Base-by-base conservation (phyloP, 805 yeast species). In the Teunomyces aglyptinius region DNA sequence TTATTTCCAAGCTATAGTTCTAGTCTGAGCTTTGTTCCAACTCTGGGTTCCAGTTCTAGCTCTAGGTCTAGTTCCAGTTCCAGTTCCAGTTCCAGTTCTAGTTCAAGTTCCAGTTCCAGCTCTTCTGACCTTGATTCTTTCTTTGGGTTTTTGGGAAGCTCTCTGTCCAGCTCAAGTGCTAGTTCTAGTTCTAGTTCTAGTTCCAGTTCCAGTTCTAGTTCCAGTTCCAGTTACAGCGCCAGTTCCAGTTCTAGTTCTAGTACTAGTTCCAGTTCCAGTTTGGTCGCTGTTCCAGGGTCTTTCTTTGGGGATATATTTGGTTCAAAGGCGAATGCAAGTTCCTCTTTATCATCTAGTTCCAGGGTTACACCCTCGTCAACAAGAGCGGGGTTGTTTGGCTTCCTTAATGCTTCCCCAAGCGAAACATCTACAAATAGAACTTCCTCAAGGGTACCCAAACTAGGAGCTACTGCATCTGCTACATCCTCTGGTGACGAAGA, bases 401-500 rank as follows among this genome's bases (percentile, higher is more conserved):
- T 36, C 5, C 22, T 36, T n/a, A 26, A 15, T n/a, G 18, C 28
- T 19, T 11, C 16, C 24, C 13, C 16, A 13, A 36, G 24, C 7
- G 39, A 28, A n/a, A 6, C 39, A 10, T 36, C 39, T 6, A 18
- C 28, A 4, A 36, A 22, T 13, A 16, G 24, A 18, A 34, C 28
- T n/a, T 19, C 41, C n/a, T 13, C 43, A 4, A 42, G 32, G 27
- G 19, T 46, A 16, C 45, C 43, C 19, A 32, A 44, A 27, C 27
- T 41, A 19, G 29, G 43, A 26, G 19, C 26, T 20, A 39, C 38
- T 33, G 34, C 52, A 10, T 38, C 47, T n/a, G 35, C 52, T 18
- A n/a, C 46, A 19, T 20, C 36, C n/a, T 44, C 41, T 22, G 49
- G 35, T 27, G 56, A 51, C 34, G 59, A 54, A 20, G 61, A 58